These are phyloP conservation scores for Botrytis paeoniae DNA, from an alignment of 2,329 filamentous ascomycete species.

Conservation along the genomic window DNA sequence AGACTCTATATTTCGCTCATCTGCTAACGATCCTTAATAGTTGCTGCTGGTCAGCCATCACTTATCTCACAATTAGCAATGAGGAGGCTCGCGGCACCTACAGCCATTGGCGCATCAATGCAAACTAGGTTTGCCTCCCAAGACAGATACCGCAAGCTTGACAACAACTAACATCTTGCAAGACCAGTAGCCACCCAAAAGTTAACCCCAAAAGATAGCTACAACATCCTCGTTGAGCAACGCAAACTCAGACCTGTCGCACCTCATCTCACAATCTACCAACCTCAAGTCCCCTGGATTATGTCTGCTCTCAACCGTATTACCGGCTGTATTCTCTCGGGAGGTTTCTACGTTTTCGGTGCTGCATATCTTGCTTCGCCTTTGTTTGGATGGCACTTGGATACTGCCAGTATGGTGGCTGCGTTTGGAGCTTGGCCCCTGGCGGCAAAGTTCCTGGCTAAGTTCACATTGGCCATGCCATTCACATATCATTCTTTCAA, in stretches of 20 bases:
- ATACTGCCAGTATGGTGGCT: conserved; percentile 60
- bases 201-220: conserved; percentile 44
- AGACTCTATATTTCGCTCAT: conserved; percentile 15
- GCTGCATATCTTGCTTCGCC: conserved; percentile 64
- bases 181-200: conserved; percentile 49
- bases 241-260: conserved; percentile 65
- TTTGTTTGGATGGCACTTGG: conserved; percentile 64
- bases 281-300: conserved; percentile 68
- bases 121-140: conserved; percentile 46
- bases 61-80: conserved; percentile 40
- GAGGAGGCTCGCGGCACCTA: conserved; percentile 42
- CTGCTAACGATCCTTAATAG: conserved; percentile 31
- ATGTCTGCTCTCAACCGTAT: conserved; percentile 60
- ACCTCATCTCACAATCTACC: conserved; percentile 69
- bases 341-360: conserved; percentile 64
- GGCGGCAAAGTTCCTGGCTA: conserved; percentile 56
- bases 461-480: conserved; percentile 57
- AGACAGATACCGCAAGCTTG: background rate
- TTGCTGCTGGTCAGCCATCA: conserved; percentile 46
- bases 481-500: conserved; percentile 69
- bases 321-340: conserved; percentile 58
- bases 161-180: conserved; percentile 22
- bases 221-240: conserved; percentile 63
- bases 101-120: conserved; percentile 42
- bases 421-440: conserved; percentile 61